Base-by-base conservation (phyloP, 495 filamentous ascomycete species). In the Friedmanniomyces simplex region DNA sequence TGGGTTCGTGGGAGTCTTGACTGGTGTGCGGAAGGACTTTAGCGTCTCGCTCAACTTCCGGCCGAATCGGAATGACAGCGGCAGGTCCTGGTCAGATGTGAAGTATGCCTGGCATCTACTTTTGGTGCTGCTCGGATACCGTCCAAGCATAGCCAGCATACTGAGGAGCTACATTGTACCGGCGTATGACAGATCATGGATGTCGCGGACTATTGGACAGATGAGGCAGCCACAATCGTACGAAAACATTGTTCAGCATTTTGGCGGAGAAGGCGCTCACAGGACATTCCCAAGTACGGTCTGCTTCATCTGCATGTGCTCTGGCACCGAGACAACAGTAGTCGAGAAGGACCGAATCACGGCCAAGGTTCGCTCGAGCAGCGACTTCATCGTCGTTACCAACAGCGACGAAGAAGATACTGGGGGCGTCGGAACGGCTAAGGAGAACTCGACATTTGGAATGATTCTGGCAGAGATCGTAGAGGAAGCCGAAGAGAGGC, bases 21-120 rank as follows among this genome's bases (percentile, higher is more conserved):
- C 62, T 24, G 43, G n/a, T 2, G 42, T 46, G 32, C 70, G 72
- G 47, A 54, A 66, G 54, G 69, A 73, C 1, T 70, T 87, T 1
- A 83, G 80, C 52, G 58, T 81, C 5, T 82, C 79, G 18, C 72
- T 87, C n/a, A 87, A 87, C 67, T 82, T 82, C 59, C 75, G 83
- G 12, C 74, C 80, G 6, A 73, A 72, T 48, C 81, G 85, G 67
- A 72, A 79, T 41, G 66, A 67, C 10, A 69, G 67, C 16, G 66
- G 42, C 16, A 64, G 57, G 7, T 60, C 63, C 2, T 50, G 70
- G 30, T 57, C 69, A 14, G 72, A 78, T 54, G 39, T 68, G 26
- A 63, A 62, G 26, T 80, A 74, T 61, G 76, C 74, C 55, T 63
- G 54, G 0, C 79, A 83, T 59, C 73, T 79, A 56, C 22, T 78